These are phyloP conservation scores for Wickerhamomyces kurtzmanii DNA, from an alignment of 805 yeast genomes.

Conservation along the genomic window DNA sequence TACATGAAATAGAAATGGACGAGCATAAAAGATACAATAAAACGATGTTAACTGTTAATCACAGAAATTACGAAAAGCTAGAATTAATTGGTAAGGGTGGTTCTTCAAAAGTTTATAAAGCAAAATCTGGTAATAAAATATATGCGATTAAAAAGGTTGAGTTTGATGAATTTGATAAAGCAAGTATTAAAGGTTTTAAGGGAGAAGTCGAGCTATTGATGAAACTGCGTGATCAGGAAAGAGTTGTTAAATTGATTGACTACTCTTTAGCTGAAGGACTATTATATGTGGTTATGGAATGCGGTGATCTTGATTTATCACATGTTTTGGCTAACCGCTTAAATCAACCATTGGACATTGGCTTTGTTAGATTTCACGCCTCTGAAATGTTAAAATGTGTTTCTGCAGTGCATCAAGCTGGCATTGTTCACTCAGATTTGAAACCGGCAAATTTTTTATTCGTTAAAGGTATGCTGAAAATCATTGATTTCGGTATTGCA, in stretches of 20 bases:
- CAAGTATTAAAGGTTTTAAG: conserved; percentile 69
- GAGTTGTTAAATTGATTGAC: conserved; percentile 77
- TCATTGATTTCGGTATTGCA: conserved; percentile 95
- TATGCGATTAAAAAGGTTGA: conserved; percentile 78
- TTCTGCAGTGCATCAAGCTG: conserved; percentile 77
- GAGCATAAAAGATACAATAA: not conserved
- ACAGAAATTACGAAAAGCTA: conserved; percentile 55
- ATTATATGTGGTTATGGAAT: conserved; percentile 79
- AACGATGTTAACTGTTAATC: conserved; percentile 36
- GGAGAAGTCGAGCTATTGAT: conserved; percentile 79
- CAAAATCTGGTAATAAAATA: conserved; percentile 45
- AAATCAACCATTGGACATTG: conserved; percentile 45
- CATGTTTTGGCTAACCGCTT: conserved; percentile 58
- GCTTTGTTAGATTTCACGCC: conserved; percentile 73
- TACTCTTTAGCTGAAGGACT: conserved; percentile 57
- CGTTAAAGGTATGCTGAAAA: conserved; percentile 75
- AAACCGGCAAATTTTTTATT: conserved; percentile 66
- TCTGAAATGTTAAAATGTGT: conserved; percentile 76
- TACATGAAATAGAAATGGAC: not conserved
- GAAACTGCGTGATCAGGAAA: conserved; percentile 43
- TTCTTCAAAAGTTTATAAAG: conserved; percentile 82
- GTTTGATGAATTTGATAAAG: conserved; percentile 71
- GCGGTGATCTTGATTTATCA: conserved; percentile 88
- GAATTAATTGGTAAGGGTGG: conserved; percentile 90
- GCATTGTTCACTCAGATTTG: conserved; percentile 77